A percentile compares a stretch with the other conserved stretches of the same genome.
Evolutionary conservation across 2,329 filamentous ascomycete species (phyloP).

Genomic region (Sclerotinia sclerotiorum): DNA sequence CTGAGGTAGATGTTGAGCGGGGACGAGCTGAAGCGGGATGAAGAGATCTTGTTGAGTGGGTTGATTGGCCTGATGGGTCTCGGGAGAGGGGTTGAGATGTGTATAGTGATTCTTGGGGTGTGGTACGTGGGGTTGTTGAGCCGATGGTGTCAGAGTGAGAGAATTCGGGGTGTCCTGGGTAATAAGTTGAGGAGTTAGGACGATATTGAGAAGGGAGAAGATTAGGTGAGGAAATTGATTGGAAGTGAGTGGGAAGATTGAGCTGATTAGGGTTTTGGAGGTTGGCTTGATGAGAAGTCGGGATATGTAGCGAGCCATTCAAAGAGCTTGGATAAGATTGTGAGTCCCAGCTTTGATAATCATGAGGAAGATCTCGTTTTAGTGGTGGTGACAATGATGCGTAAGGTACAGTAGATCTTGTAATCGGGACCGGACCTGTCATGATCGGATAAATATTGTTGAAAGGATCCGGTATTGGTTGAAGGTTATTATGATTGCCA

Average conservation of each 20-base stretch:
- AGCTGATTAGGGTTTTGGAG: slow-evolving; percentile 26
- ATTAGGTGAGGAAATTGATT: slow-evolving; percentile 28
- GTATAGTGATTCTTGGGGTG: slow-evolving; percentile 46
- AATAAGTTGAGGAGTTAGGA: slow-evolving; percentile 26
- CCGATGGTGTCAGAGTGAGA: slow-evolving; percentile 35
- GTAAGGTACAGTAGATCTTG: slow-evolving; percentile 21
- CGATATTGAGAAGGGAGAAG: slow-evolving; percentile 19
- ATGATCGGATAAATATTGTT: slow-evolving; percentile 32
- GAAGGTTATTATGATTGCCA: slow-evolving; percentile 8
- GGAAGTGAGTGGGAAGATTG: background rate
- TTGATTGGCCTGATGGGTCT: slow-evolving; percentile 46
- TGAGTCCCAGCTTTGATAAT: slow-evolving; percentile 28
- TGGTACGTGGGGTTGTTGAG: slow-evolving; percentile 33
- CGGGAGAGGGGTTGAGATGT: slow-evolving; percentile 53
- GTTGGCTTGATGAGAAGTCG: background rate
- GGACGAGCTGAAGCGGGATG: background rate
- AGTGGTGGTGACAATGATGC: slow-evolving; percentile 17
- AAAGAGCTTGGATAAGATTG: slow-evolving; percentile 28
- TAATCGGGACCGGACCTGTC: slow-evolving; percentile 33
- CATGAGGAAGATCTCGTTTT: slow-evolving; percentile 24
- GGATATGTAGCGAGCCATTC: slow-evolving; percentile 18
- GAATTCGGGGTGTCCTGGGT: slow-evolving; percentile 44
- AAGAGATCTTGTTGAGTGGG: slow-evolving; percentile 33
- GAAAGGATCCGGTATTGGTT: slow-evolving; percentile 21
- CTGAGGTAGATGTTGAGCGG: background rate